Evolutionary conservation across 1,139 yeast species (phyloP), one percentile per base, ranked within the genome.

Genomic region (Yamadazyma siamensis): DNA sequence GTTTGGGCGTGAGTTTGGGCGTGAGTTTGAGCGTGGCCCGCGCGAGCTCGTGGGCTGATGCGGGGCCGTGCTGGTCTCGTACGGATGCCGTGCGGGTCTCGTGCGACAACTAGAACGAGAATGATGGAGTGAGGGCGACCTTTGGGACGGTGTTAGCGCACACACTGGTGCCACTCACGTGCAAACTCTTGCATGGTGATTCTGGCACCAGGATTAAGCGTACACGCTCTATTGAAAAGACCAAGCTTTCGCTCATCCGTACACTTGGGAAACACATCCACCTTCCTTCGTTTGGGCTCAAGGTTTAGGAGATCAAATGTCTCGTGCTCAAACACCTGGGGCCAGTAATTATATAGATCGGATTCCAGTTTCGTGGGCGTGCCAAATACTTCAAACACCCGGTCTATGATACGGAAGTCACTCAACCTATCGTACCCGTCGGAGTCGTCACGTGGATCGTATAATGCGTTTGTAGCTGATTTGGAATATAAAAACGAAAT

Each of bases 371-470:
- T 33, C 7, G 70, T 56, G 0, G 95, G 95, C 0, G 87, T 75
- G 0, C 96, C 96, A 44, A 88, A 72, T 2, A 60, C 59, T 13
- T 61, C 57, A 46, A 86, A 77, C 0, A 86, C 76, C n/a, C 77
- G 61, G 6, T 75, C 63, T 5, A 85, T 65, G 22, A 89, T 63
- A 14, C 75, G 69, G 29, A 89, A 66, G 47, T 89, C 97, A 40
- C 80, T 76, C 6, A 62, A 43, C 7, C 58, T 62, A 5, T 47
- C 54, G 5, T 55, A 63, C 12, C 24, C 32, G 6, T 56, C 61
- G 28, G 58, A 61, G 3, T 46, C 54, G 6, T 56, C 65, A 5
- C 27, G 28, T 3, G 57, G 61, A 29, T 55, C 59, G 44, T 29
- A 46, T 26, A 75, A 59, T 2, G 73, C 56, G 2, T 76, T 64